These are phyloP conservation scores for Fraxinus platypoda DNA, from an alignment of 305 asterid genomes.

Conservation along the genomic window DNA sequence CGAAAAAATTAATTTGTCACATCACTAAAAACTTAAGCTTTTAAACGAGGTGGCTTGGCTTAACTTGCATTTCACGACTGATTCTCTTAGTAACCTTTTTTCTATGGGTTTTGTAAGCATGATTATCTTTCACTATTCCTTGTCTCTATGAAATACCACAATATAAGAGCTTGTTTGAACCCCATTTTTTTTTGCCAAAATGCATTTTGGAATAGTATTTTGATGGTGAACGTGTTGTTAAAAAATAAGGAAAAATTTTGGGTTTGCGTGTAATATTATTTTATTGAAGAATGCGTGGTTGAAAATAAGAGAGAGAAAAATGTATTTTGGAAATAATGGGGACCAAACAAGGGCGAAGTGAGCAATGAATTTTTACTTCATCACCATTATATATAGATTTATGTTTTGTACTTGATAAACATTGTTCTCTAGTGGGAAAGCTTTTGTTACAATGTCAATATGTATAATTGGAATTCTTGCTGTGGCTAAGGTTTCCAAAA, in stretches of 20 bases:
- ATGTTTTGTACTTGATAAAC: neutral
- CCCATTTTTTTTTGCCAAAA: too few relatives aligned
- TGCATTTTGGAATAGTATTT: too few relatives aligned
- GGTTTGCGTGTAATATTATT: too few relatives aligned
- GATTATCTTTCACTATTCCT: neutral
- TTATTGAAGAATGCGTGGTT: too few relatives aligned
- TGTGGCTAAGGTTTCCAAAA: conserved; percentile 72
- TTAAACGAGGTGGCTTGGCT: neutral
- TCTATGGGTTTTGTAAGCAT: neutral
- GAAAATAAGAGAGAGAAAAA: too few relatives aligned
- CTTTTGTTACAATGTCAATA: neutral
- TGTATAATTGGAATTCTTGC: conserved; percentile 21
- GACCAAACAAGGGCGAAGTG: neutral
- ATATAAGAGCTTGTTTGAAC: neutral
- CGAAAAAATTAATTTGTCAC: neutral
- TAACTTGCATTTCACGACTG: neutral
- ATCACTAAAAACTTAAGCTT: neutral
- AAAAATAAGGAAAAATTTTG: too few relatives aligned
- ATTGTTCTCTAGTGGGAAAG: conserved; percentile 4
- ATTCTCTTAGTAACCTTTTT: neutral
- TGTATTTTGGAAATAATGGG: too few relatives aligned
- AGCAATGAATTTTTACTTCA: neutral
- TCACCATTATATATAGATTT: neutral
- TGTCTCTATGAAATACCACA: neutral
- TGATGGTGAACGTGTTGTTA: too few relatives aligned